A percentile compares a stretch with the other conserved stretches of the same genome.
These are phyloP conservation scores for Rhodotorula babjevae DNA, from an alignment of 768 basidiomycete species.

Conservation along the genomic window DNA sequence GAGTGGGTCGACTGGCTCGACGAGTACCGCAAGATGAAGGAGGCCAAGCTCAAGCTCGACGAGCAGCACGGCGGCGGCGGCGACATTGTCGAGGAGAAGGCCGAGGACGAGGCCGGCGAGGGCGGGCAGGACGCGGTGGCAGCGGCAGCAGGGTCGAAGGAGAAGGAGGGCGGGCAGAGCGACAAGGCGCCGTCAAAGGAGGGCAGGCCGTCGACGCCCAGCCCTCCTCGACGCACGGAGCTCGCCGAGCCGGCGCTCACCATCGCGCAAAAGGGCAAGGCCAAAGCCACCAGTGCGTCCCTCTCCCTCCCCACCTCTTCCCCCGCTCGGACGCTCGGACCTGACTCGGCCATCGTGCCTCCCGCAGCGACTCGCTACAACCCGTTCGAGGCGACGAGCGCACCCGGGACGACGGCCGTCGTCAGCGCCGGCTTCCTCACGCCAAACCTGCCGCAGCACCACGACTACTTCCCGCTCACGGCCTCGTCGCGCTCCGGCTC, in stretches of 20 bases:
- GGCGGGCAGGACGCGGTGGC: not conserved
- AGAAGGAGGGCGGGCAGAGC: not conserved
- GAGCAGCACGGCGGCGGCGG: not conserved
- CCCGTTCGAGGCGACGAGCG: conserved; percentile 32
- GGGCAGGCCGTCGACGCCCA: not conserved
- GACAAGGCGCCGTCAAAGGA: not conserved
- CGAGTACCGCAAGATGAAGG: conserved; percentile 50
- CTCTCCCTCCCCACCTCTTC: not conserved
- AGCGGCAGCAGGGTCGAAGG: not conserved
- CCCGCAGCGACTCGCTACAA: conserved; percentile 25
- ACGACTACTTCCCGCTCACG: conserved; percentile 23
- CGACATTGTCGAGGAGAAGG: not conserved
- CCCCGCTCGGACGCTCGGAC: not conserved
- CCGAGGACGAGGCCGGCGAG: conserved; percentile 1
- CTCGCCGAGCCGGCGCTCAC: conserved; percentile 21
- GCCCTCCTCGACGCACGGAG: conserved; percentile 3
- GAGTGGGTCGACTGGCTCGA: conserved; percentile 54
- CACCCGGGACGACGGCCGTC: not conserved
- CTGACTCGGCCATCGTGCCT: not conserved
- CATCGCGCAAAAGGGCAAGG: conserved; percentile 27
- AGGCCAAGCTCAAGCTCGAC: conserved; percentile 48
- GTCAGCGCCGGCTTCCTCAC: conserved; percentile 24
- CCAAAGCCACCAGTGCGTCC: conserved; percentile 29
- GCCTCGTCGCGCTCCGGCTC: not conserved
- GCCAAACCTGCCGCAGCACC: conserved; percentile 9